Evolutionary conservation across 768 basidiomycete species (phyloP).

Genomic region (Macrolepiota fuliginosa): DNA sequence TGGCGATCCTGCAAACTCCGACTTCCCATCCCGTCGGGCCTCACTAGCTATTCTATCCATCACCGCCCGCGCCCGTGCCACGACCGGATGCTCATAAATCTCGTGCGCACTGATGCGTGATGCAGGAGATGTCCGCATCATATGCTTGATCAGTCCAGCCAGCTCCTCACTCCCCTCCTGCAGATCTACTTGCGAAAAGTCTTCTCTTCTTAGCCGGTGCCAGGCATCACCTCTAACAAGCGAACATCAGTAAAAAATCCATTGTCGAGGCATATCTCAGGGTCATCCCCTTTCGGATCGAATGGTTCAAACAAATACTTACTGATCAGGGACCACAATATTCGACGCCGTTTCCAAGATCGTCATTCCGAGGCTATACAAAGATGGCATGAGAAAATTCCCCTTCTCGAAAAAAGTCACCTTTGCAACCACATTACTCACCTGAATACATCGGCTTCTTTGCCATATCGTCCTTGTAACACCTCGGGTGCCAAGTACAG

Average conservation of each 20-base stretch:
- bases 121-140: constrained; percentile 75
- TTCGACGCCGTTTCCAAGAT: constrained; percentile 95
- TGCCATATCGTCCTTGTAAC: constrained; percentile 86
- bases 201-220: constrained; percentile 89
- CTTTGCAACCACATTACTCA: constrained; percentile 45
- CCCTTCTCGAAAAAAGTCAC: constrained; percentile 15
- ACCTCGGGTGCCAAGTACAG: constrained; percentile 97
- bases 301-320: constrained; percentile 35
- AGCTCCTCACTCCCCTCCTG: constrained; percentile 63
- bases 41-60: constrained; percentile 56
- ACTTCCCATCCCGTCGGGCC: constrained; percentile 30
- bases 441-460: constrained; percentile 97
- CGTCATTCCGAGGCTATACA: constrained; percentile 85
- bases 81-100: constrained; percentile 61
- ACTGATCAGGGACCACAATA: constrained; percentile 96
- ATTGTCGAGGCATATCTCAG: constrained; percentile 14
- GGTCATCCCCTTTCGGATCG: constrained; percentile 9
- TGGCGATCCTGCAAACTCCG: constrained; percentile 56
- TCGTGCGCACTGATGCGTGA: constrained; percentile 54
- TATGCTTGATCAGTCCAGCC: constrained; percentile 61
- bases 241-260: constrained; percentile 26
- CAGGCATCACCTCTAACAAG: constrained; percentile 80
- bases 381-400: constrained; percentile 38
- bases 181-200: constrained; percentile 84
- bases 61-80: constrained; percentile 55